Evolutionary conservation across 208 protist species (phyloP), one percentile per base, ranked within the genome.

Genomic region (Trypanosoma lewisi): DNA sequence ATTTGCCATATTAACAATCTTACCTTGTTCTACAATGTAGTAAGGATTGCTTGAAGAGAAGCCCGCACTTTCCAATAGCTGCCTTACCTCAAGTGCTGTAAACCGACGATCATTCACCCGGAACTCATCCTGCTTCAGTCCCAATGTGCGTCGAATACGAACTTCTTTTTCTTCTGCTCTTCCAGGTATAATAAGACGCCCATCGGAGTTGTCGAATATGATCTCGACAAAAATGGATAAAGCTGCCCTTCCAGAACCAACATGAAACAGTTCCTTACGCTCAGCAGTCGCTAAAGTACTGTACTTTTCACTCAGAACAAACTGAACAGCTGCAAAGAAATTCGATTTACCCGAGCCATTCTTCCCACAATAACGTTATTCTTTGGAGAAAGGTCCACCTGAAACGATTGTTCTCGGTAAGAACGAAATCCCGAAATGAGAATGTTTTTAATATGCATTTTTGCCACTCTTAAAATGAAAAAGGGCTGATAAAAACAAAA

Each of bases 21-120:
- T 98, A 36, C 98, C 98, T 83, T 99, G 99, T 73, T 99, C 97
- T 1, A 99, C 98, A 51, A 99, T 99, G 80, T 99, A 99, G 77
- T 99, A 99, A 12, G 98, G 98, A 74, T 99, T 99, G 33, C 85
- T 94, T 8, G 94, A 84, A 21, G 98, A 99, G 67, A 99, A 99
- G 7, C 98, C 98, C 9, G 98, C 98, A 51, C 86, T 97, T 75
- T 99, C 98, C 21, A 99, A 75, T 19, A 99, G 80, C 65, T 98
- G 97, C 11, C 93, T 85, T 0, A 99, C 81, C 27, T 97, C 91
- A 5, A 69, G 70, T 11, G 90, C 91, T 21, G 86, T 92, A 30
- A 98, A 96, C 63, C 93, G 92, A 56, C 96, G 97, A 39, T 96
- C 77, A 73, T 99, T 98, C 1, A 99, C 85, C 37, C 96, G 98